phyloP scores from a whole-genome alignment of 495 filamentous ascomycete genomes.

The Pyrenopolyporus hunteri region DNA sequence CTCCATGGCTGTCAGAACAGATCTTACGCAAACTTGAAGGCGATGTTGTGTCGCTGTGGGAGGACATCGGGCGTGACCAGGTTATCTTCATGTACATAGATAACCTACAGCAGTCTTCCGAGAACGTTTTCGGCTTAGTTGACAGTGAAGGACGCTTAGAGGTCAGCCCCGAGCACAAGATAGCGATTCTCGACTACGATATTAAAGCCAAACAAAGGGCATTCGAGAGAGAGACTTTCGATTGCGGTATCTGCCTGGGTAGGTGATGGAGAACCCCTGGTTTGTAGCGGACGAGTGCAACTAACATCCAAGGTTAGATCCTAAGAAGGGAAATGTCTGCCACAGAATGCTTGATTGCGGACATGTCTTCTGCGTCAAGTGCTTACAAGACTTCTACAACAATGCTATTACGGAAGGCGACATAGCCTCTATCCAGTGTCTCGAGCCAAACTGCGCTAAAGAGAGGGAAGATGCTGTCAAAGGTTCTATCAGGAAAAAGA shows the following conservation, averaged over 20 bases:
- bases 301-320: slow-evolving; percentile 62
- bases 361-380: slow-evolving; percentile 88
- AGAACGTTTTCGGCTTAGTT: slow-evolving; percentile 75
- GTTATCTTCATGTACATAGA: slow-evolving; percentile 89
- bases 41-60: slow-evolving; percentile 74
- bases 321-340: slow-evolving; percentile 85
- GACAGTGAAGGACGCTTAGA: slow-evolving; percentile 58
- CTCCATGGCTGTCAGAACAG: slow-evolving; percentile 71
- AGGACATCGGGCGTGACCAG: slow-evolving; percentile 76
- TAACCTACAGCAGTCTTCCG: slow-evolving; percentile 78
- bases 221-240: slow-evolving; percentile 85
- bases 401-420: slow-evolving; percentile 85
- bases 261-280: slow-evolving; percentile 19
- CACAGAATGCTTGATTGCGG: slow-evolving; percentile 78
- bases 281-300: not conserved
- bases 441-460: slow-evolving; percentile 76
- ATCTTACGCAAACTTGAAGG: slow-evolving; percentile 63
- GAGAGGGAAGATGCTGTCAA: slow-evolving; percentile 49
- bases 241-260: slow-evolving; percentile 85
- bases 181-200: slow-evolving; percentile 79
- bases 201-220: slow-evolving; percentile 70
- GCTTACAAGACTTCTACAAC: slow-evolving; percentile 88
- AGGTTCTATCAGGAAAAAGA: slow-evolving; percentile 43
- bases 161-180: slow-evolving; percentile 66
- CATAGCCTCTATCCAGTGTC: slow-evolving; percentile 75